Percentiles rank a stretch among this genome's conserved stretches.
Evolutionary conservation across 2,329 filamentous ascomycete genomes (phyloP).

Genomic region (Teratosphaeriaceae sp.): DNA sequence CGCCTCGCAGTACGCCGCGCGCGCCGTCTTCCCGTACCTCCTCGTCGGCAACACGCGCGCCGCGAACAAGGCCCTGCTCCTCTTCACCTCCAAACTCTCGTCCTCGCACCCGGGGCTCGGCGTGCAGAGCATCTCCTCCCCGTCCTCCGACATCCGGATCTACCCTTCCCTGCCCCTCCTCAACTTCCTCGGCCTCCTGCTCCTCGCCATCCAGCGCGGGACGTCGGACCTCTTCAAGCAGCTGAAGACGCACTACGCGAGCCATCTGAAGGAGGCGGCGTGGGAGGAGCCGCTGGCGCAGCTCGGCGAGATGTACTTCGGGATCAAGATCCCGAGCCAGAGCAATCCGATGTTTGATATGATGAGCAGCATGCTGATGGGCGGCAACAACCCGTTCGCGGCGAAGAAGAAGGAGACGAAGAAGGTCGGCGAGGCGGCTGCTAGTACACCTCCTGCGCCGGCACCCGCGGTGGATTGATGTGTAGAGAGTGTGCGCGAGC

Average conservation of each 20-base stretch:
- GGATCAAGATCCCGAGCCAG: constrained; percentile 79
- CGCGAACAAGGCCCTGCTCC: constrained; percentile 72
- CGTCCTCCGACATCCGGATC: constrained; percentile 63
- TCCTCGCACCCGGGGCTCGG: constrained; percentile 56
- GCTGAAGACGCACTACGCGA: constrained; percentile 72
- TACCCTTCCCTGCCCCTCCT: constrained; percentile 90
- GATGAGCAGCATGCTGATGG: constrained; percentile 93
- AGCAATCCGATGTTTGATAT: constrained; percentile 94
- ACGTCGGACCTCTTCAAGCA: constrained; percentile 72
- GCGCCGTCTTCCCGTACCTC: constrained; percentile 85
- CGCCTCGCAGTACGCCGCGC: constrained; percentile 76
- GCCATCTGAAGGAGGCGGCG: constrained; percentile 64
- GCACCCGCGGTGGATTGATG: constrained; percentile 29
- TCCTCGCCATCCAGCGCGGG: constrained; percentile 77
- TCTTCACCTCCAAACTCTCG: constrained; percentile 64
- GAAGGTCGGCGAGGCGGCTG: constrained; percentile 40
- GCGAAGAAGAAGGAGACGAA: constrained; percentile 37
- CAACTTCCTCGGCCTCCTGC: constrained; percentile 82
- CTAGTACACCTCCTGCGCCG: constrained; percentile 23
- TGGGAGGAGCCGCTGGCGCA: constrained; percentile 79
- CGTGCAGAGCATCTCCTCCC: constrained; percentile 73
- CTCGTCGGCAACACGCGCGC: constrained; percentile 84
- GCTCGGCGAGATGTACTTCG: constrained; percentile 96
- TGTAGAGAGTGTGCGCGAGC: no score
- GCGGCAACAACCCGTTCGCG: constrained; percentile 54